Percentiles rank a stretch among this genome's conserved stretches.
Conservation (phyloP, 108 stramenopile genomes). For the Nannochloropsis granulata region DNA sequence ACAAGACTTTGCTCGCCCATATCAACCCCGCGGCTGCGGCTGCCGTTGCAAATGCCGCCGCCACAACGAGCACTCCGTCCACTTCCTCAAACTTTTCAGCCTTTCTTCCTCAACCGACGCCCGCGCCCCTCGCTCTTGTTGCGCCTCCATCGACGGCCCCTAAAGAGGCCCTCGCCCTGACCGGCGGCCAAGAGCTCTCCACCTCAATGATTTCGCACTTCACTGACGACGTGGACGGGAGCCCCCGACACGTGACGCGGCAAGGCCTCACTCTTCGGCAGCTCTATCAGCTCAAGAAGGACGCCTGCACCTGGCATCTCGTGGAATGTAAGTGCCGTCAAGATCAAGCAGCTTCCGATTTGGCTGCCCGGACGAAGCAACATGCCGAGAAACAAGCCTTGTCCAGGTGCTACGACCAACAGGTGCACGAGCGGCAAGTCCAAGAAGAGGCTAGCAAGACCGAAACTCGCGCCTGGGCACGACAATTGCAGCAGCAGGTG, state of each 20-base stretch:
- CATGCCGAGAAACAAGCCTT: not conserved
- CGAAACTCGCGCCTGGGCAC: not conserved
- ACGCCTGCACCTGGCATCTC: not conserved
- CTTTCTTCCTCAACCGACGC: no score
- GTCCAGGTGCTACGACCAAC: not conserved
- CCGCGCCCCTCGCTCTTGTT: no score
- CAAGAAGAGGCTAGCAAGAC: not conserved
- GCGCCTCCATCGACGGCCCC: no score
- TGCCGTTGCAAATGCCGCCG: not conserved
- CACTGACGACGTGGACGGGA: not conserved
- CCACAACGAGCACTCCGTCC: not conserved
- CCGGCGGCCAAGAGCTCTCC: no score
- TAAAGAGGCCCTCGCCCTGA: no score
- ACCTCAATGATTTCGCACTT: no score
- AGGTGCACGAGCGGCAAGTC: not conserved
- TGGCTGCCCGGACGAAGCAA: not conserved
- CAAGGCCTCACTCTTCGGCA: not conserved
- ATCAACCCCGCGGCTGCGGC: not conserved
- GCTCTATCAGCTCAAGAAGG: not conserved
- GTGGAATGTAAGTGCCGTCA: not conserved
- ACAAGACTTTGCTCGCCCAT: not conserved
- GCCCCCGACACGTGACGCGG: not conserved
- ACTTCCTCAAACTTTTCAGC: not conserved
- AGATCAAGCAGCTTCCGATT: not conserved
- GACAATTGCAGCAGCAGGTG: not conserved